These are phyloP conservation scores for Chalciporus chontae DNA, from an alignment of 768 basidiomycete genomes.

Conservation along the genomic window DNA sequence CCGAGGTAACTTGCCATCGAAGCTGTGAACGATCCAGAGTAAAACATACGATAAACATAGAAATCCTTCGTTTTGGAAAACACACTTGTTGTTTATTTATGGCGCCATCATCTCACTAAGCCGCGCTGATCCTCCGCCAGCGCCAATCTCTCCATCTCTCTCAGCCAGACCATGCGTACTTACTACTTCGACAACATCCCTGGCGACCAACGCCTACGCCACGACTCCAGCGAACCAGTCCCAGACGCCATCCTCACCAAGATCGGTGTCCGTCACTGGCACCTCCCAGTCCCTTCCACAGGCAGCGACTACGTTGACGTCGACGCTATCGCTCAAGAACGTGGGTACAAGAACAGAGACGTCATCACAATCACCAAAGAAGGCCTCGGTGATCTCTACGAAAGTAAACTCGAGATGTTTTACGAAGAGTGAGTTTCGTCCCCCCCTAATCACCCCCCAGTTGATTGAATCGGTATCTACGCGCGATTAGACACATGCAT, in stretches of 20 bases:
- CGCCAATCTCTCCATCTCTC: not conserved
- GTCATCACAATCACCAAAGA: slow-evolving; percentile 72
- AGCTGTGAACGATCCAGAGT: no score
- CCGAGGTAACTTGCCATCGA: no score
- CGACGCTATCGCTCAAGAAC: slow-evolving; percentile 60
- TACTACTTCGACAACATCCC: slow-evolving; percentile 74
- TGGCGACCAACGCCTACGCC: slow-evolving; percentile 78
- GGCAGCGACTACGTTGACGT: slow-evolving; percentile 46
- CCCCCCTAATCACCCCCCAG: not conserved
- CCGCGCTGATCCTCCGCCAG: no score
- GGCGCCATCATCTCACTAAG: no score
- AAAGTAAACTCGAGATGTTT: slow-evolving; percentile 77
- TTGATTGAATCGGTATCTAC: not conserved
- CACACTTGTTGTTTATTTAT: no score
- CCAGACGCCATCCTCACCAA: slow-evolving; percentile 42
- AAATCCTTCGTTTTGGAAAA: no score
- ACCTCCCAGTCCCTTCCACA: slow-evolving; percentile 54
- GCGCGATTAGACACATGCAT: slow-evolving; percentile 72
- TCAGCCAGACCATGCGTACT: slow-evolving; percentile 57
- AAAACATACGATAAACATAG: no score
- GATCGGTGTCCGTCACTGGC: slow-evolving; percentile 67
- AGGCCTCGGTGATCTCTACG: slow-evolving; percentile 80
- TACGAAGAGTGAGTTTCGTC: slow-evolving; percentile 65
- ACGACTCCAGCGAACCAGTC: slow-evolving; percentile 67
- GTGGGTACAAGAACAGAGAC: slow-evolving; percentile 83